Percentiles rank a stretch among this genome's conserved stretches.
Evolutionary conservation across 2,329 filamentous ascomycete species (phyloP).

Genomic region (Thielaviopsis musarum): DNA sequence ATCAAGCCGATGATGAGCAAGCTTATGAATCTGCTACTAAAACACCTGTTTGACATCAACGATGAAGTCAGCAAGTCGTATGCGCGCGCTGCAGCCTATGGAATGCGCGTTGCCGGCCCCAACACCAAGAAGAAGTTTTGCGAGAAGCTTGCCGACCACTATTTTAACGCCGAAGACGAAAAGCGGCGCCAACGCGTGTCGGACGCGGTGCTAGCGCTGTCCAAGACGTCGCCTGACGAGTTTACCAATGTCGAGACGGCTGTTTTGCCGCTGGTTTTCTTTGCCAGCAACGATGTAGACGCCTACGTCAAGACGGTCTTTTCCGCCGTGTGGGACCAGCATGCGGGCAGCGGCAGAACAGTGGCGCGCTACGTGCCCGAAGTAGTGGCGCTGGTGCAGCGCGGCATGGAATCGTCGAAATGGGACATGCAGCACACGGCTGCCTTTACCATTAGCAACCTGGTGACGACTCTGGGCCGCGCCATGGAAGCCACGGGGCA

Average conservation of each 20-base stretch:
- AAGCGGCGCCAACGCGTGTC: constrained; percentile 56
- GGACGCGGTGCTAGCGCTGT: constrained; percentile 67
- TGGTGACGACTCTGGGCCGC: constrained; percentile 46
- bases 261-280: constrained; percentile 73
- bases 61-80: constrained; percentile 86
- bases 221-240: constrained; percentile 75
- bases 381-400: constrained; percentile 51
- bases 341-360: constrained; percentile 69
- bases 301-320: constrained; percentile 68
- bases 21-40: constrained; percentile 64
- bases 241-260: constrained; percentile 61
- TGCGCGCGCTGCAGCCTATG: constrained; percentile 70
- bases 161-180: constrained; percentile 70
- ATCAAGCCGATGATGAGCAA: constrained; percentile 59
- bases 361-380: constrained; percentile 74
- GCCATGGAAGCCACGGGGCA: constrained; percentile 39
- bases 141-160: constrained; percentile 45
- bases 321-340: constrained; percentile 72
- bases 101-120: constrained; percentile 44
- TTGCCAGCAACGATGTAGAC: constrained; percentile 73
- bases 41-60: constrained; percentile 76
- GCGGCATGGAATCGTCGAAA: constrained; percentile 58
- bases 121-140: constrained; percentile 34
- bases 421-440: constrained; percentile 87
- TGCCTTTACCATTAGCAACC: constrained; percentile 62